Base-by-base conservation (phyloP, 768 basidiomycete species). In the Boletus rufocinnamomeus region DNA sequence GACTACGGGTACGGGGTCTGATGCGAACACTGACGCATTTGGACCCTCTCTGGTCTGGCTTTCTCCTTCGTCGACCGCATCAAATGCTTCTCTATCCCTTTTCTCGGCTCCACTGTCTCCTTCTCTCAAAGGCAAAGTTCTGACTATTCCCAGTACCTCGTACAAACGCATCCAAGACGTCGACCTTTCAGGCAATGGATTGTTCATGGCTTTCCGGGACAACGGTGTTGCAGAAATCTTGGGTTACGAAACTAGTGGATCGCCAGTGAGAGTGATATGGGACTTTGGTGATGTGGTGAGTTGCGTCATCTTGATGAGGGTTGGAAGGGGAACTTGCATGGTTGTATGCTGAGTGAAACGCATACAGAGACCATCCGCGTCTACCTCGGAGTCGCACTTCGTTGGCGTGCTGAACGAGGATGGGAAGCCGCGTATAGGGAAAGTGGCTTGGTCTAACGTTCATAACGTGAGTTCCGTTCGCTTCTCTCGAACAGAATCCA, bases 381-480 rank as follows among this genome's bases (percentile, higher is more conserved):
- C 75, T 8, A 72, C 79, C 16, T 69, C 83, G 0, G 74, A 76
- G 19, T 82, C 86, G 0, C 68, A 83, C 1, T 94, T 84, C 65
- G 72, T 82, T 6, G 88, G 89, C 28, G 82, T 79, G 6, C 45
- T 82, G 4, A 80, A 84, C 62, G 74, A 72, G 23, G 69, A 78
- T 14, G 85, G 84, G 3, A 69, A 74, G 4, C 76, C 84, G 1
- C 84, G 84, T 61, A 72, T 93, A 45, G 80, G 80, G 11, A 82
- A 89, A 19, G 73, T 89, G 0, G 86, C 80, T 66, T 93, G 89
- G 89, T 86, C 87, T 1, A 77, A 83, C 61, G 60, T 62, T 6
- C 65, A 80, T 30, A 71, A 77, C 45, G 91, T 90, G 68, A 61
- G 82, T 76, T 41, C 21, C 27, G 38, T 41, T 45, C n/a, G 3